Percentiles rank a stretch among this genome's conserved stretches.
Conservation (phyloP, 805 yeast species). For the Pichia manshurica region DNA sequence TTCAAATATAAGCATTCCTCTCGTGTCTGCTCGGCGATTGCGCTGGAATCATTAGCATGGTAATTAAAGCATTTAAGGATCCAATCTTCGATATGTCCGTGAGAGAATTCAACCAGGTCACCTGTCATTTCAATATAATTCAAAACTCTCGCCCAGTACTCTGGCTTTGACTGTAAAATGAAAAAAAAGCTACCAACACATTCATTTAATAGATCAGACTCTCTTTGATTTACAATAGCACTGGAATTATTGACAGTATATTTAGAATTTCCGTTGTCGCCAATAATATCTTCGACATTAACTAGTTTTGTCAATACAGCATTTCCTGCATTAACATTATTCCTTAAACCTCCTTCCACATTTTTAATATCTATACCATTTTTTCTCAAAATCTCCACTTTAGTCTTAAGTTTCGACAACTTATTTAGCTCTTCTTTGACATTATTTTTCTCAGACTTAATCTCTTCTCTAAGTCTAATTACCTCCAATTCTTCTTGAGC, state of each 20-base stretch:
- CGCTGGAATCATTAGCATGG: slow-evolving; percentile 15
- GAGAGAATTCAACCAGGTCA: slow-evolving; percentile 15
- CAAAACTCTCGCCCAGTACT: slow-evolving; percentile 57
- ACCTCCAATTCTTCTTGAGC: slow-evolving; percentile 8
- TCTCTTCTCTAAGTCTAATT: slow-evolving; percentile 21
- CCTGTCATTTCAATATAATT: slow-evolving; percentile 25
- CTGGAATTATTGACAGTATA: not conserved
- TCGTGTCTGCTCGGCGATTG: slow-evolving; percentile 38
- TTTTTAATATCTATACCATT: slow-evolving; percentile 78
- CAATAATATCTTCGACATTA: slow-evolving; percentile 5
- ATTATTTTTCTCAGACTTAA: slow-evolving; percentile 60
- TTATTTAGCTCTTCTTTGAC: slow-evolving; percentile 70
- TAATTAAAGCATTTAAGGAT: slow-evolving; percentile 31
- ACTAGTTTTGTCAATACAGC: slow-evolving; percentile 5
- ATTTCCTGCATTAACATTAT: slow-evolving; percentile 10
- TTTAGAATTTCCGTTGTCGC: slow-evolving; percentile 56
- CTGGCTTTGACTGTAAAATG: slow-evolving; percentile 76
- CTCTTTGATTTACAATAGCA: slow-evolving; percentile 26
- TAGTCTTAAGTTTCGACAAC: slow-evolving; percentile 71
- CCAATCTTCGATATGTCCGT: slow-evolving; percentile 31
- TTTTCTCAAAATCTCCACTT: slow-evolving; percentile 69
- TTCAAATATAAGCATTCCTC: slow-evolving; percentile 67
- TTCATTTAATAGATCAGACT: slow-evolving; percentile 50
- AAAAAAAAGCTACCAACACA: slow-evolving; percentile 74
- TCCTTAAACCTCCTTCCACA: slow-evolving; percentile 33